Conservation (phyloP, 1,284 basidiomycete species). For the Moniliella sp. region DNA sequence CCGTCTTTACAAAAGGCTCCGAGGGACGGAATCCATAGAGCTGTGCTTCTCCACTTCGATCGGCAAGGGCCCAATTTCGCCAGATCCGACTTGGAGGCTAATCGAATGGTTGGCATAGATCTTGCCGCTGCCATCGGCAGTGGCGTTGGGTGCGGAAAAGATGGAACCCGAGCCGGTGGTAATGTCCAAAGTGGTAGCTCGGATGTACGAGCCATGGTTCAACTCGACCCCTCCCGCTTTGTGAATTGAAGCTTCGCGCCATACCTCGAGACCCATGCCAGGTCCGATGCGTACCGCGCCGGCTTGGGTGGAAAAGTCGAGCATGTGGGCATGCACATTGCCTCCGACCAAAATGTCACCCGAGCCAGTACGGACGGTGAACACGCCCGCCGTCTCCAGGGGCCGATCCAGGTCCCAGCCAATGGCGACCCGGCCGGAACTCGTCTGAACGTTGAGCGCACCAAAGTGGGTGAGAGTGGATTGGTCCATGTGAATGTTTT, state of each 20-base stretch:
- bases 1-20: background rate
- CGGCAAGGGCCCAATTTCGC: background rate
- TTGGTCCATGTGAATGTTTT: background rate
- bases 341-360: background rate
- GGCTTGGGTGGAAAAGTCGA: background rate
- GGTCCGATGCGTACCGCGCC: background rate
- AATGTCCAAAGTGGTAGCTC: background rate
- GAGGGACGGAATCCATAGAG: background rate
- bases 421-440: background rate
- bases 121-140: background rate
- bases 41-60: background rate
- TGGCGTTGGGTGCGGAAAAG: background rate
- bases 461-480: background rate
- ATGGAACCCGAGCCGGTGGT: background rate
- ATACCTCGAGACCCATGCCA: background rate
- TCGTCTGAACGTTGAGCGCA: background rate
- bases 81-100: background rate
- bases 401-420: background rate
- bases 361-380: background rate
- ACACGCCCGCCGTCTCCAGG: background rate
- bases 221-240: background rate
- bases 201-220: background rate
- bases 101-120: background rate
- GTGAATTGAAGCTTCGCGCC: background rate
- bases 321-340: background rate